A percentile compares a stretch with the other conserved stretches of the same genome.
These are phyloP conservation scores for Myxozyma lipomycoides DNA, from an alignment of 805 yeast species.

Conservation along the genomic window DNA sequence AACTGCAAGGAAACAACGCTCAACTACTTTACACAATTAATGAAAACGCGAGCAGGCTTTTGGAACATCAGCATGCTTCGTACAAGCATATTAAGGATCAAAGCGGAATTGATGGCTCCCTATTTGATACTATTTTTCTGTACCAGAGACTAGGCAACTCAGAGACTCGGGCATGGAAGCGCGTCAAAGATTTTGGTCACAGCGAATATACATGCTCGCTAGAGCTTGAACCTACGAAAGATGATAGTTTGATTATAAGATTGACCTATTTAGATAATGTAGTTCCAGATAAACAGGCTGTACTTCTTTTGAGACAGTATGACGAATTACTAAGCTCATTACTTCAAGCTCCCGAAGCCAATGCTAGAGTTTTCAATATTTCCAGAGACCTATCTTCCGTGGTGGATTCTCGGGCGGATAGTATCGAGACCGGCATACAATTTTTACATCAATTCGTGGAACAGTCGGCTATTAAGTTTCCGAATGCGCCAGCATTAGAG, in stretches of 20 bases:
- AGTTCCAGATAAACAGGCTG: constrained; percentile 20
- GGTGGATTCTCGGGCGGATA: constrained; percentile 1
- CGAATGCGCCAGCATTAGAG: constrained; percentile 24
- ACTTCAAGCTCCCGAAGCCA: not conserved
- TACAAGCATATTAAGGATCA: constrained; percentile 6
- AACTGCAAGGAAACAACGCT: constrained; percentile 20
- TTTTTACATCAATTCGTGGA: constrained; percentile 29
- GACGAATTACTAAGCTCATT: constrained; percentile 9
- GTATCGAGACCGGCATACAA: constrained; percentile 8
- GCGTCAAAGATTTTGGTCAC: constrained; percentile 5
- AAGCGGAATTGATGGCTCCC: not conserved
- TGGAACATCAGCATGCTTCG: constrained; percentile 26
- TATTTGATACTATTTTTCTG: constrained; percentile 27
- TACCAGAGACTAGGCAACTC: constrained; percentile 9
- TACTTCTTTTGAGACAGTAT: constrained; percentile 19
- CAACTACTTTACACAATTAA: constrained; percentile 8
- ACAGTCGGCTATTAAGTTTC: constrained; percentile 12
- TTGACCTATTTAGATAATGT: constrained; percentile 3
- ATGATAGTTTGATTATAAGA: not conserved
- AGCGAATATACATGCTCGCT: constrained; percentile 23
- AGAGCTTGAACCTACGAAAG: constrained; percentile 17
- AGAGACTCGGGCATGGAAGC: constrained; percentile 1
- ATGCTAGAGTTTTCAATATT: not conserved
- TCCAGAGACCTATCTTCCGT: constrained; percentile 11
- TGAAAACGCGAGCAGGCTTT: not conserved